These are phyloP conservation scores for Xylaria multiplex DNA, from an alignment of 2,329 filamentous ascomycete genomes.

Conservation along the genomic window DNA sequence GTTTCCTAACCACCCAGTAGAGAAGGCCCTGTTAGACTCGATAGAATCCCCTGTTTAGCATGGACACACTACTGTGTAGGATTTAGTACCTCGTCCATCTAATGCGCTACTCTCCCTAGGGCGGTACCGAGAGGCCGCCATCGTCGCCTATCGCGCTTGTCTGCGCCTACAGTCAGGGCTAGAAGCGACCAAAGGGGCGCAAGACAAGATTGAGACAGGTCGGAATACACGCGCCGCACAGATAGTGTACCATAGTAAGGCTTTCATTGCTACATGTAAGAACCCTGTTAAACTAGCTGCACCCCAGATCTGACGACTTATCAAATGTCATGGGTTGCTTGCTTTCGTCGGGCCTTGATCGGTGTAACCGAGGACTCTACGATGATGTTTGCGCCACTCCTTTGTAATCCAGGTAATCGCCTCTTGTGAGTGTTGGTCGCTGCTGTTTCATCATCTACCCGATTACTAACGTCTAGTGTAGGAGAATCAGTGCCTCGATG, in stretches of 20 bases:
- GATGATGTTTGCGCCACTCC: slow-evolving; percentile 8
- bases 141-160: slow-evolving; percentile 33
- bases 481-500: neutral
- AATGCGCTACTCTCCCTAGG: neutral
- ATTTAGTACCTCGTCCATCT: neutral
- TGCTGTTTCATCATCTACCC: neutral
- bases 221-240: neutral
- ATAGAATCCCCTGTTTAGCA: slow-evolving; percentile 2
- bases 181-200: slow-evolving; percentile 9
- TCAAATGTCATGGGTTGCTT: neutral
- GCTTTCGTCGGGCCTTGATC: slow-evolving; percentile 2
- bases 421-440: neutral
- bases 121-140: slow-evolving; percentile 18
- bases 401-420: neutral
- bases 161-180: slow-evolving; percentile 12
- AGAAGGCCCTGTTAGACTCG: neutral
- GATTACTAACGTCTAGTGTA: neutral
- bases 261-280: slow-evolving; percentile 9
- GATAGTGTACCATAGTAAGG: neutral
- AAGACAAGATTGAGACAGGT: slow-evolving; percentile 6
- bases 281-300: slow-evolving; percentile 25
- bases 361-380: slow-evolving; percentile 28
- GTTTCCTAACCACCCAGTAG: neutral
- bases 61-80: neutral
- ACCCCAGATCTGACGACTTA: slow-evolving; percentile 29